Conservation (phyloP, 257 asterid genomes). For the Fraxinus cuspidata region DNA sequence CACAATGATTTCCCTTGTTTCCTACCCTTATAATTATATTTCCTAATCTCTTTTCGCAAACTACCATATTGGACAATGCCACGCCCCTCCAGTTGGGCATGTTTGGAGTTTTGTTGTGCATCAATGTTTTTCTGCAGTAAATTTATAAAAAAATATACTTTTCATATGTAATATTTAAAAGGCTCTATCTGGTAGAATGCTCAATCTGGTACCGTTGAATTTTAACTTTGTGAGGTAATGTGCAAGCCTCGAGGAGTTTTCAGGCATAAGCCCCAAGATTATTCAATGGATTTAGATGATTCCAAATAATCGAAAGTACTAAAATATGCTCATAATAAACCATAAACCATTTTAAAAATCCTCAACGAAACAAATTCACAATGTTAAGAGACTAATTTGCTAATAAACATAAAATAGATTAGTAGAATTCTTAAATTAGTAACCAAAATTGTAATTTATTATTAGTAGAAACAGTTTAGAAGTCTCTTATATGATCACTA, state of each 20-base stretch:
- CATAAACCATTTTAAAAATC: neutral
- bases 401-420: neutral
- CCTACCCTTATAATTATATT: neutral
- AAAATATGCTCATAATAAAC: neutral
- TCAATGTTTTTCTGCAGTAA: neutral
- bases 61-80: neutral
- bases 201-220: neutral
- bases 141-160: neutral
- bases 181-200: neutral
- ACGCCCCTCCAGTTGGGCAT: neutral
- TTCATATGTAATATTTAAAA: neutral
- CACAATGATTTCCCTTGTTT: neutral
- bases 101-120: neutral
- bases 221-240: neutral
- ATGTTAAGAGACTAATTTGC: neutral
- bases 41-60: neutral
- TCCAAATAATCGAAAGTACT: neutral
- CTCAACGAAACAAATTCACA: neutral
- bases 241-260: neutral
- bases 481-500: neutral
- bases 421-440: neutral
- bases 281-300: neutral
- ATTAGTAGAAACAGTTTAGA: neutral
- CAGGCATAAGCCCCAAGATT: neutral
- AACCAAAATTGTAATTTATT: neutral